phyloP scores from a whole-genome alignment of 1,139 yeast species.

The Hyphopichia wangnamkhiaoensis region DNA sequence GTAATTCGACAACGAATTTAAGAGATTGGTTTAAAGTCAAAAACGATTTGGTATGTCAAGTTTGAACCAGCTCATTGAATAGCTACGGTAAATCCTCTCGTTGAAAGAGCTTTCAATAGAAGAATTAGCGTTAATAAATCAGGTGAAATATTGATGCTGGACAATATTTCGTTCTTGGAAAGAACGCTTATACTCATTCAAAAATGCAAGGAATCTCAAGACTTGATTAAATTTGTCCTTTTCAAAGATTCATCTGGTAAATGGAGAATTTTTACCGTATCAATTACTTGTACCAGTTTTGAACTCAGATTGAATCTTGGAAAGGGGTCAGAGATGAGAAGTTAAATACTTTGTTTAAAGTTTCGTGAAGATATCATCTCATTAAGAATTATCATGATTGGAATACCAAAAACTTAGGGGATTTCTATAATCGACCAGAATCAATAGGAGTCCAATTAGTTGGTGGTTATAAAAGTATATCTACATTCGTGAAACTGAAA shows the following conservation, averaged over 20 bases:
- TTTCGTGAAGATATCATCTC: too few relatives aligned
- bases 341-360: constrained; percentile 69
- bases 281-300: constrained; percentile 71
- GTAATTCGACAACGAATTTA: too few relatives aligned
- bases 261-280: constrained; percentile 93
- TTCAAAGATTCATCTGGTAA: constrained; percentile 70
- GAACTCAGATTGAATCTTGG: constrained; percentile 85
- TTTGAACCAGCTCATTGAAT: constrained; percentile 66
- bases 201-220: constrained; percentile 58
- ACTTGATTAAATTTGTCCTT: constrained; percentile 71
- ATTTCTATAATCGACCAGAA: too few relatives aligned
- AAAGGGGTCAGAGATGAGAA: constrained; percentile 92
- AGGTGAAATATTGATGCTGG: constrained; percentile 74
- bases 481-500: too few relatives aligned
- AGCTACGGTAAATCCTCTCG: constrained; percentile 78
- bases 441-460: too few relatives aligned
- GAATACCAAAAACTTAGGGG: too few relatives aligned
- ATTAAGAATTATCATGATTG: too few relatives aligned
- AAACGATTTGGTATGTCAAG: constrained; percentile 78
- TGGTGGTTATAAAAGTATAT: too few relatives aligned
- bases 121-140: constrained; percentile 57
- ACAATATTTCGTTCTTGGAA: constrained; percentile 90
- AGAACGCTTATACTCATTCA: constrained; percentile 80
- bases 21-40: too few relatives aligned
- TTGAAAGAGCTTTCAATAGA: constrained; percentile 61